Evolutionary conservation across 116 monocot genomes (phyloP).

Genomic region (Papilionanthe hybrid): DNA sequence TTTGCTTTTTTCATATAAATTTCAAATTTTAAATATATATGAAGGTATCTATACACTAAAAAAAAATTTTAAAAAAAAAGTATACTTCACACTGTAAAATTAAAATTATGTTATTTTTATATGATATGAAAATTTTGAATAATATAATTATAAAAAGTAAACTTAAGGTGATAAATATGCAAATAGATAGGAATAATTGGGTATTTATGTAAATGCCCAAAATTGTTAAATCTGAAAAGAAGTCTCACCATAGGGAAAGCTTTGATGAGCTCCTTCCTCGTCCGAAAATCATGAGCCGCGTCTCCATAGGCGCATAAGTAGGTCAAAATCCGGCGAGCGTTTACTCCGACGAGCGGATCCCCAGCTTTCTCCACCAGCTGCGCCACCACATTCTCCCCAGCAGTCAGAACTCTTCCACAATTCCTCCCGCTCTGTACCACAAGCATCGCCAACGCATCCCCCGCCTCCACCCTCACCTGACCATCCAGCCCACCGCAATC

Average conservation of each 20-base stretch:
- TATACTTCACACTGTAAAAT: too few species aligned
- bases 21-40: too few species aligned
- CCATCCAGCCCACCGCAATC: slow-evolving; percentile 4
- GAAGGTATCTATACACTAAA: too few species aligned
- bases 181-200: too few species aligned
- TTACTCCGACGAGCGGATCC: not conserved
- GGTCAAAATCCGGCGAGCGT: slow-evolving; percentile 9
- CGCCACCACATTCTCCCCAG: slow-evolving; percentile 7
- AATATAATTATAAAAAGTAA: too few species aligned
- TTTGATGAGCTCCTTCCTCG: slow-evolving; percentile 25
- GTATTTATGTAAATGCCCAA: too few species aligned
- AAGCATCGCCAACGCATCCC: slow-evolving; percentile 74
- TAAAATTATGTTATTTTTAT: too few species aligned
- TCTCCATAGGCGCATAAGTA: slow-evolving; percentile 41
- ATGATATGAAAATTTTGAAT: too few species aligned
- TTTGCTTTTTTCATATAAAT: too few species aligned
- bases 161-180: too few species aligned
- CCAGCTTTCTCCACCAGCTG: slow-evolving; percentile 2
- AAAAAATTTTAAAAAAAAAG: too few species aligned
- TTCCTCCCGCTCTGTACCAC: slow-evolving; percentile 51
- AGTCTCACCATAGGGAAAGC: slow-evolving; percentile 43
- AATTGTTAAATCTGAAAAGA: not conserved
- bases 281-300: not conserved
- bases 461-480: slow-evolving; percentile 42
- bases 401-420: slow-evolving; percentile 34